phyloP scores from a whole-genome alignment of 768 basidiomycete genomes.

The Suillus subluteus region DNA sequence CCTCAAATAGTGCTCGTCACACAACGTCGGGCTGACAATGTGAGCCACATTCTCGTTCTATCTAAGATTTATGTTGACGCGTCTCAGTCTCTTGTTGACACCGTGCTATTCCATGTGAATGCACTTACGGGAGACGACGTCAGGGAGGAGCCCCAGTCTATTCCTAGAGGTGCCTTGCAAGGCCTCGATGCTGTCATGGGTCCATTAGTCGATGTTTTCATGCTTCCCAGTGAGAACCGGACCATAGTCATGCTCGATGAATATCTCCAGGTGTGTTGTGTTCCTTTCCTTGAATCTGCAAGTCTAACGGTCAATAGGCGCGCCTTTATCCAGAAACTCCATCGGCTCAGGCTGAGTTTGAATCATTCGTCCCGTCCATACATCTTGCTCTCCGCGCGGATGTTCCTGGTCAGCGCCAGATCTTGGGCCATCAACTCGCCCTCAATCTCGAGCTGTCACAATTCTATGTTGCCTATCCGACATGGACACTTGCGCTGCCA shows the following conservation, averaged over 20 bases:
- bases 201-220: slow-evolving; percentile 58
- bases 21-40: slow-evolving; percentile 65
- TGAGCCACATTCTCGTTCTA: slow-evolving; percentile 35
- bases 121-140: slow-evolving; percentile 78
- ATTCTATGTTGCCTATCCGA: slow-evolving; percentile 55
- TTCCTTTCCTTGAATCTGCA: background rate
- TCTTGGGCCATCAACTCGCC: slow-evolving; percentile 61
- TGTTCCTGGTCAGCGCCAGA: slow-evolving; percentile 42
- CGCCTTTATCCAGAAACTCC: slow-evolving; percentile 69
- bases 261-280: slow-evolving; percentile 64
- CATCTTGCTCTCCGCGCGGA: slow-evolving; percentile 60
- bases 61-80: background rate
- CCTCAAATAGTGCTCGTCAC: slow-evolving; percentile 67
- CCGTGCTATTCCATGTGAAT: slow-evolving; percentile 76
- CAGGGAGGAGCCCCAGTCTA: slow-evolving; percentile 16
- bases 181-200: slow-evolving; percentile 67
- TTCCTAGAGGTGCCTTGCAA: slow-evolving; percentile 46
- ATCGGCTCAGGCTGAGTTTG: slow-evolving; percentile 46
- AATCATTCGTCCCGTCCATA: slow-evolving; percentile 45
- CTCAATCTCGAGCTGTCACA: slow-evolving; percentile 46
- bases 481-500: slow-evolving; percentile 67
- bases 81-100: slow-evolving; percentile 61
- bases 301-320: slow-evolving; percentile 41
- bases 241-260: slow-evolving; percentile 73
- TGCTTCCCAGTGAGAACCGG: slow-evolving; percentile 49